Conservation (phyloP, 805 yeast genomes). For the Wickerhamiella cacticola region DNA sequence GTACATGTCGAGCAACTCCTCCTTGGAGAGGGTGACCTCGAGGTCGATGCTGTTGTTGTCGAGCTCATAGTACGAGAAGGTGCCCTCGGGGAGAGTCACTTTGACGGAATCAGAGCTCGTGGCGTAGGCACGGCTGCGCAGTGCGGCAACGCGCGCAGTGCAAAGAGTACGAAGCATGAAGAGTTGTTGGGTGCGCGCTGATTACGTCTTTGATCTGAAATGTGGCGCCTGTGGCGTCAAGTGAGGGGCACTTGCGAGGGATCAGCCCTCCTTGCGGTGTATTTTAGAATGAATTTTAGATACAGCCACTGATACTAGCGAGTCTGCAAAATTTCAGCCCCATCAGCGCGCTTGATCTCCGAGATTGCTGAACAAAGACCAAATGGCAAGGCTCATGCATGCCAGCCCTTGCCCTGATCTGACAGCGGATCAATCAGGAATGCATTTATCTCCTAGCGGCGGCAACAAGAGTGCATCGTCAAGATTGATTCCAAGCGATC, state of each 20-base stretch:
- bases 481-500: too few species aligned
- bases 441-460: too few species aligned
- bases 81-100: slow-evolving; percentile 50
- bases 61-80: slow-evolving; percentile 77
- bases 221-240: slow-evolving; percentile 1
- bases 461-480: too few species aligned
- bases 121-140: slow-evolving; percentile 7
- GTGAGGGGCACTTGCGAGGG: not conserved
- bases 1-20: slow-evolving; percentile 78
- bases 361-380: too few species aligned
- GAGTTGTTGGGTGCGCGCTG: slow-evolving; percentile 8
- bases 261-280: too few species aligned
- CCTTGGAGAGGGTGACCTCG: slow-evolving; percentile 67
- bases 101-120: slow-evolving; percentile 16
- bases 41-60: slow-evolving; percentile 53
- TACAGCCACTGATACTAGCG: too few species aligned
- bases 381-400: not conserved
- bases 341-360: too few species aligned
- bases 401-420: slow-evolving; percentile 7
- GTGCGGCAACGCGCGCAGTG: slow-evolving; percentile 7
- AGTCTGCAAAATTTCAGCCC: too few species aligned
- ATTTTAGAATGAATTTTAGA: too few species aligned
- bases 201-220: slow-evolving; percentile 5
- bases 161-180: slow-evolving; percentile 7
- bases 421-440: not conserved